Conservation (phyloP, 2,329 filamentous ascomycete species). For the Fusarium temperatum region DNA sequence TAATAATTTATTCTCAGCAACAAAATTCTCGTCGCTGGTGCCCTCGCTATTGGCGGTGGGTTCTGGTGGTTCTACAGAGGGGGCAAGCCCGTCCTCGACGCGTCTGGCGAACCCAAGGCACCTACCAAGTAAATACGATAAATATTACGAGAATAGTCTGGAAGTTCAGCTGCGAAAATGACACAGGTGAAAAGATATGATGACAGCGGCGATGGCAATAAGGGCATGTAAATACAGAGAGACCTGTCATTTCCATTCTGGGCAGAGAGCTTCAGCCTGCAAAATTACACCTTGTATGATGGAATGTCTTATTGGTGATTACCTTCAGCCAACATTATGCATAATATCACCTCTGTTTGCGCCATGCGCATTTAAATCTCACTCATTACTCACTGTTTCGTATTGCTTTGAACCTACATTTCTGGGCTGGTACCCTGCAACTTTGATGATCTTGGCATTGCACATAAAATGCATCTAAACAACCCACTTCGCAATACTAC, state of each 20-base stretch:
- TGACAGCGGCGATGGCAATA: neutral
- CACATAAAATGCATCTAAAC: neutral
- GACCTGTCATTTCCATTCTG: neutral
- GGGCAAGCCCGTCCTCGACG: conserved; percentile 22
- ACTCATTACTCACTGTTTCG: neutral
- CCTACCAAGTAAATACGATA: conserved; percentile 21
- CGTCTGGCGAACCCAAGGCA: conserved; percentile 10
- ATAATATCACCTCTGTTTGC: neutral
- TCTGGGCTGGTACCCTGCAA: neutral
- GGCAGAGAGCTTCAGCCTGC: neutral
- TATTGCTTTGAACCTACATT: neutral
- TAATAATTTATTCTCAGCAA: conserved; percentile 15
- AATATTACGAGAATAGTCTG: neutral
- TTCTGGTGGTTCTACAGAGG: conserved; percentile 34
- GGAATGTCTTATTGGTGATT: neutral
- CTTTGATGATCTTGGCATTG: neutral
- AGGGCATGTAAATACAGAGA: neutral
- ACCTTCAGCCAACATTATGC: neutral
- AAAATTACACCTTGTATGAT: neutral
- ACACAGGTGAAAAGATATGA: neutral
- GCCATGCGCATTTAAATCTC: neutral
- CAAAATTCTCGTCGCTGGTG: conserved; percentile 26
- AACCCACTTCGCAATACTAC: neutral
- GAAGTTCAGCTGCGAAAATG: too few species aligned
- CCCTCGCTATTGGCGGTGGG: conserved; percentile 11